phyloP scores from a whole-genome alignment of 2,329 filamentous ascomycete species.

The Pestalotiopsis sp. region DNA sequence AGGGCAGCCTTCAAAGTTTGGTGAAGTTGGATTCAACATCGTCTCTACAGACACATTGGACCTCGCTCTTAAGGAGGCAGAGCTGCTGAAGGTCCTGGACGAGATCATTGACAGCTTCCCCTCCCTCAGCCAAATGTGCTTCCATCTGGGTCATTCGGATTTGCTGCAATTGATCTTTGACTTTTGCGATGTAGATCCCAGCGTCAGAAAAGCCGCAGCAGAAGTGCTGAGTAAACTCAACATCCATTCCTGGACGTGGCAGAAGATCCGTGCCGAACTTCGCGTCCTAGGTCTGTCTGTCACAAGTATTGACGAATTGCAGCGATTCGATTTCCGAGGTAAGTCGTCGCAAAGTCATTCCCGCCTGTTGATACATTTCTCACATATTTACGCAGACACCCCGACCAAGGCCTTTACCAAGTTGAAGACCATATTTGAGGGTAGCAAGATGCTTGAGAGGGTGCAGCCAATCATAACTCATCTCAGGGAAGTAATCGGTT shows the following conservation, averaged over 20 bases:
- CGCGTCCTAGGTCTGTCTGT: slow-evolving; percentile 80
- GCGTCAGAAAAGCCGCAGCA: slow-evolving; percentile 72
- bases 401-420: slow-evolving; percentile 60
- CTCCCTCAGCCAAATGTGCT: slow-evolving; percentile 77
- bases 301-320: slow-evolving; percentile 87
- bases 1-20: slow-evolving; percentile 79
- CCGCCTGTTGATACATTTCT: background rate
- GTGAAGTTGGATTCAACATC: slow-evolving; percentile 96
- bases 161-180: slow-evolving; percentile 88
- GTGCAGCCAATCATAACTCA: slow-evolving; percentile 78
- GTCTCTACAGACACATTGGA: slow-evolving; percentile 82
- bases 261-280: slow-evolving; percentile 80
- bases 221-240: slow-evolving; percentile 88
- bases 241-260: slow-evolving; percentile 78
- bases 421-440: slow-evolving; percentile 62
- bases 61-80: slow-evolving; percentile 86
- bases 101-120: slow-evolving; percentile 86
- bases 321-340: slow-evolving; percentile 89
- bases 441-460: slow-evolving; percentile 70
- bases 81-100: slow-evolving; percentile 91
- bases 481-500: slow-evolving; percentile 76
- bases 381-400: slow-evolving; percentile 42
- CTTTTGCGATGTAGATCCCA: slow-evolving; percentile 76
- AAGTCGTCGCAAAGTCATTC: slow-evolving; percentile 24
- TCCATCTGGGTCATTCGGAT: slow-evolving; percentile 87